A percentile compares a stretch with the other conserved stretches of the same genome.
These are phyloP conservation scores for Neurospora sublineolata DNA, from an alignment of 495 filamentous ascomycete species.

Conservation along the genomic window DNA sequence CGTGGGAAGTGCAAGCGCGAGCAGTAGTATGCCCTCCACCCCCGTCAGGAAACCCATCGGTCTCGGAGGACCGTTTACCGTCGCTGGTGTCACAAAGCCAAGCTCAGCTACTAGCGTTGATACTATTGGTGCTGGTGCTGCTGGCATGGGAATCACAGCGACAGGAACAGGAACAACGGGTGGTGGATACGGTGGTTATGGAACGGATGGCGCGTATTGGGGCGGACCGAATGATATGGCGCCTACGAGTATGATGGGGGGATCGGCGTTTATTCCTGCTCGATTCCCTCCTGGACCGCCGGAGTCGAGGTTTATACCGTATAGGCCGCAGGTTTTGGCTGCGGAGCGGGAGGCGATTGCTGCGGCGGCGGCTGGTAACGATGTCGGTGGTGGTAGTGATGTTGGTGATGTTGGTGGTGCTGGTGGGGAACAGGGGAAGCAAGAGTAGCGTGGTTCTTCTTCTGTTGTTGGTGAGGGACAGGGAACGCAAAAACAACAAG, in stretches of 20 bases:
- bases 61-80: background rate
- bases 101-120: background rate
- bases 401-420: background rate
- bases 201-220: background rate
- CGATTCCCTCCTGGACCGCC: background rate
- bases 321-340: background rate
- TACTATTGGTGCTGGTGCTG: background rate
- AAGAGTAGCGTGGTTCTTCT: background rate
- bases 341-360: background rate
- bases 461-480: background rate
- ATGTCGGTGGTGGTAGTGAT: background rate
- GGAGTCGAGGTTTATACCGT: background rate
- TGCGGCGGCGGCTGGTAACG: background rate
- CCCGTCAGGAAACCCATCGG: background rate
- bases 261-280: background rate
- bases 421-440: background rate
- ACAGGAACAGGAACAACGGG: background rate
- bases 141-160: background rate
- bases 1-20: background rate
- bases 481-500: background rate
- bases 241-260: background rate
- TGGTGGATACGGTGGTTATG: background rate
- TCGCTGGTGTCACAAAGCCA: background rate
- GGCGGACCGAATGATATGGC: background rate
- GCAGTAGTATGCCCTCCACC: background rate